Evolutionary conservation across 768 basidiomycete genomes (phyloP).

Genomic region (Thelephora ganbajun): DNA sequence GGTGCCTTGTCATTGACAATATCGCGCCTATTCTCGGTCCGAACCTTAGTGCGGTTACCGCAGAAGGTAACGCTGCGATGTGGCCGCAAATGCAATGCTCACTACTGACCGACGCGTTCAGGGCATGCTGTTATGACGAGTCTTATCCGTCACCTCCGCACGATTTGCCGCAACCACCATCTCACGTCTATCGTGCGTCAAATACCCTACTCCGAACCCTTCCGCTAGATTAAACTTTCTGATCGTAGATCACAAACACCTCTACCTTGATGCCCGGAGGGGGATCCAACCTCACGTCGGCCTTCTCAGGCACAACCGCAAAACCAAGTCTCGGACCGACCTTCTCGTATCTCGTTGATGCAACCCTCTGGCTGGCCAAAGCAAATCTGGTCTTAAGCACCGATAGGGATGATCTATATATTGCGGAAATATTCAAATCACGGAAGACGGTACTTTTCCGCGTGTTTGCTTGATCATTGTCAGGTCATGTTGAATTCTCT

Average conservation of each 20-base stretch:
- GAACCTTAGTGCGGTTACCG: slow-evolving; percentile 46
- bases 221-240: neutral
- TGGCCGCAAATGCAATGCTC: neutral
- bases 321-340: slow-evolving; percentile 70
- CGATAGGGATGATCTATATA: neutral
- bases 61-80: slow-evolving; percentile 29
- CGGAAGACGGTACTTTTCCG: neutral
- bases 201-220: neutral
- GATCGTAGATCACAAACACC: slow-evolving; percentile 45
- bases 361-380: slow-evolving; percentile 54
- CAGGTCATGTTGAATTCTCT: no score
- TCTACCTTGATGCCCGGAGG: slow-evolving; percentile 22
- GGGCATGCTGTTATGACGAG: slow-evolving; percentile 61
- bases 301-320: slow-evolving; percentile 23
- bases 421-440: slow-evolving; percentile 1
- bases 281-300: slow-evolving; percentile 17
- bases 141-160: slow-evolving; percentile 52
- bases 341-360: slow-evolving; percentile 59
- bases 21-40: slow-evolving; percentile 54
- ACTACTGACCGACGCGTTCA: slow-evolving; percentile 5
- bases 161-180: slow-evolving; percentile 27
- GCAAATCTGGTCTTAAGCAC: neutral
- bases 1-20: slow-evolving; percentile 48
- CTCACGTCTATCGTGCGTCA: slow-evolving; percentile 41
- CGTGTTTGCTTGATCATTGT: no score